These are phyloP conservation scores for Cyclostephanos invisitatus DNA, from an alignment of 108 stramenopile species.

Conservation along the genomic window DNA sequence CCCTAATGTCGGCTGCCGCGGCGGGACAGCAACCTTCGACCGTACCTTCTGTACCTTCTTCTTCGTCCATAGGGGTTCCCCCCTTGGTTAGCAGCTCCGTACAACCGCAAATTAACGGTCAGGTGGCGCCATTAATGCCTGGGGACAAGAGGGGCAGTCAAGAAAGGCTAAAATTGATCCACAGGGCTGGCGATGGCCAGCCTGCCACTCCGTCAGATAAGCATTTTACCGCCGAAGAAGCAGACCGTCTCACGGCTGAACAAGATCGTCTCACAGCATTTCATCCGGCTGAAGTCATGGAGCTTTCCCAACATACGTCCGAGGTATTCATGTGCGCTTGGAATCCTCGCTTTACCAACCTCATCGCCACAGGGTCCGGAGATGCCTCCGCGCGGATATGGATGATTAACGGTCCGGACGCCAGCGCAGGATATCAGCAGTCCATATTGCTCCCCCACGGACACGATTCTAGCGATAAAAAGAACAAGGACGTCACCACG, in stretches of 20 bases:
- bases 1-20: constrained; percentile 38
- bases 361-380: constrained; percentile 93
- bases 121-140: constrained; percentile 16
- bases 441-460: constrained; percentile 89
- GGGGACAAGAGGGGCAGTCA: constrained; percentile 24
- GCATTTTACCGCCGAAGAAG: neutral
- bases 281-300: constrained; percentile 64
- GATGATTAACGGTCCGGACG: constrained; percentile 76
- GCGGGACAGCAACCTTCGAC: constrained; percentile 10
- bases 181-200: neutral
- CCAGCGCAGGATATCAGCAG: constrained; percentile 61
- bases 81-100: neutral
- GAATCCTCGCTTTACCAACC: constrained; percentile 90
- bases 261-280: constrained; percentile 72
- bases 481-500: constrained; percentile 96
- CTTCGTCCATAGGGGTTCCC: constrained; percentile 5
- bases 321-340: constrained; percentile 98
- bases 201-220: constrained; percentile 2
- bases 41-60: constrained; percentile 1
- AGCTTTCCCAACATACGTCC: constrained; percentile 80
- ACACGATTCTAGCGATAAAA: constrained; percentile 68
- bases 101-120: constrained; percentile 13
- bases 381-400: constrained; percentile 95
- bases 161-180: constrained; percentile 11
- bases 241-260: constrained; percentile 33